Conservation (phyloP, 805 yeast genomes). For the Ogataea ganodermae region DNA sequence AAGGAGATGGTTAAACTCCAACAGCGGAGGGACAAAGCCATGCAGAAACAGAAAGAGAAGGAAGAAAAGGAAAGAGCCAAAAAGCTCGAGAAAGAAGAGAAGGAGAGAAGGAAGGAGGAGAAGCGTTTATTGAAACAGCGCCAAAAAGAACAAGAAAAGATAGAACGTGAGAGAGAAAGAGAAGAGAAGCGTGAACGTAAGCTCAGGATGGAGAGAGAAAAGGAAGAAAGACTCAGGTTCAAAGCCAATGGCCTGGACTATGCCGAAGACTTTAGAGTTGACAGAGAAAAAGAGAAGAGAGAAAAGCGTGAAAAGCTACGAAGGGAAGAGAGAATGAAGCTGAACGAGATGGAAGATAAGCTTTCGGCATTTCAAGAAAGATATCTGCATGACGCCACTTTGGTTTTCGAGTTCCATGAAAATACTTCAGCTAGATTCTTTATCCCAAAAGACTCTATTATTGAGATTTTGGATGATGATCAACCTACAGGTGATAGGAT, state of each 20-base stretch:
- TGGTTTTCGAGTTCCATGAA: slow-evolving; percentile 85
- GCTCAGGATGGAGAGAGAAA: slow-evolving; percentile 18
- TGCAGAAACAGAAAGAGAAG: slow-evolving; percentile 23
- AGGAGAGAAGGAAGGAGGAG: slow-evolving; percentile 27
- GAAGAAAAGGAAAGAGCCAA: slow-evolving; percentile 26
- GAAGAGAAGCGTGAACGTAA: slow-evolving; percentile 23
- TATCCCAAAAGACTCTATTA: slow-evolving; percentile 74
- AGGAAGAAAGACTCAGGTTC: slow-evolving; percentile 19
- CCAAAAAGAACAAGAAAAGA: slow-evolving; percentile 26
- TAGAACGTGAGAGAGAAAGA: slow-evolving; percentile 25
- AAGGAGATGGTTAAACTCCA: slow-evolving; percentile 22
- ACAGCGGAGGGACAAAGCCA: slow-evolving; percentile 23
- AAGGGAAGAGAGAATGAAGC: slow-evolving; percentile 23
- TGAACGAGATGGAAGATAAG: slow-evolving; percentile 49
- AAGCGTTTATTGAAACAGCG: slow-evolving; percentile 24
- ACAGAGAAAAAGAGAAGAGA: slow-evolving; percentile 18
- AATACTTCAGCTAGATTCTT: slow-evolving; percentile 71
- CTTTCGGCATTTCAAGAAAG: slow-evolving; percentile 78
- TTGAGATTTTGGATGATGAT: slow-evolving; percentile 51
- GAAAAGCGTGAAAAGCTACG: slow-evolving; percentile 20
- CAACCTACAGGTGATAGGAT: slow-evolving; percentile 29
- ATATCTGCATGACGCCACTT: slow-evolving; percentile 65
- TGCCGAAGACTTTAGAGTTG: slow-evolving; percentile 21
- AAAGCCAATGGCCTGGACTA: slow-evolving; percentile 17
- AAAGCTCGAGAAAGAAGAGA: slow-evolving; percentile 24